Conservation (phyloP, 768 basidiomycete genomes). For the Tricholoma terreum region DNA sequence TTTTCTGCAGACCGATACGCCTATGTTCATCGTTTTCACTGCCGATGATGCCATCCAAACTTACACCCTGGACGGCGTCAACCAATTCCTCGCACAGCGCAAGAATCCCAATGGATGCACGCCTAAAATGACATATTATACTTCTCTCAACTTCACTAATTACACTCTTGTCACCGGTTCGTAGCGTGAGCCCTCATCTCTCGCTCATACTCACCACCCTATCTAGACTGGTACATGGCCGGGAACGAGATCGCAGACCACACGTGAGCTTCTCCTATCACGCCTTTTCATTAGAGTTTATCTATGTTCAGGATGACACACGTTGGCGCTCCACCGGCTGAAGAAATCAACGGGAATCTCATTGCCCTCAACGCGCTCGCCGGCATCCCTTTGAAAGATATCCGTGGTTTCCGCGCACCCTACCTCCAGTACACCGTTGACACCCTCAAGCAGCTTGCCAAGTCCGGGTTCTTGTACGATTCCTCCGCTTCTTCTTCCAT, state of each 20-base stretch:
- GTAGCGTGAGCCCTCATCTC: slow-evolving; percentile 5
- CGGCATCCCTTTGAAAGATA: slow-evolving; percentile 64
- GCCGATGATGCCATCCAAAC: slow-evolving; percentile 77
- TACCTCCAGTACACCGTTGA: slow-evolving; percentile 64
- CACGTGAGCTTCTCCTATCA: slow-evolving; percentile 43
- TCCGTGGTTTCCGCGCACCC: slow-evolving; percentile 76
- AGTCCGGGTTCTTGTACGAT: slow-evolving; percentile 69
- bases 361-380: slow-evolving; percentile 76
- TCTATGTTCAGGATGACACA: slow-evolving; percentile 63
- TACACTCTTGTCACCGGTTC: slow-evolving; percentile 65
- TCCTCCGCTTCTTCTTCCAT: slow-evolving; percentile 57
- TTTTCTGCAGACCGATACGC: slow-evolving; percentile 47
- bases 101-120: slow-evolving; percentile 74
- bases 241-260: slow-evolving; percentile 84
- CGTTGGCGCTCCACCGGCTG: slow-evolving; percentile 55
- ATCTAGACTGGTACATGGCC: slow-evolving; percentile 72
- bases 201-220: background rate
- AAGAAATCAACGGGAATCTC: slow-evolving; percentile 76
- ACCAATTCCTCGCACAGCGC: slow-evolving; percentile 71
- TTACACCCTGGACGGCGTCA: slow-evolving; percentile 71
- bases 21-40: slow-evolving; percentile 70
- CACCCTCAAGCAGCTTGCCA: slow-evolving; percentile 55
- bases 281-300: background rate
- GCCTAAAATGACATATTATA: slow-evolving; percentile 77
- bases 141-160: slow-evolving; percentile 70